These are phyloP conservation scores for Trichoderma gamsii DNA, from an alignment of 495 filamentous ascomycete species.

Conservation along the genomic window DNA sequence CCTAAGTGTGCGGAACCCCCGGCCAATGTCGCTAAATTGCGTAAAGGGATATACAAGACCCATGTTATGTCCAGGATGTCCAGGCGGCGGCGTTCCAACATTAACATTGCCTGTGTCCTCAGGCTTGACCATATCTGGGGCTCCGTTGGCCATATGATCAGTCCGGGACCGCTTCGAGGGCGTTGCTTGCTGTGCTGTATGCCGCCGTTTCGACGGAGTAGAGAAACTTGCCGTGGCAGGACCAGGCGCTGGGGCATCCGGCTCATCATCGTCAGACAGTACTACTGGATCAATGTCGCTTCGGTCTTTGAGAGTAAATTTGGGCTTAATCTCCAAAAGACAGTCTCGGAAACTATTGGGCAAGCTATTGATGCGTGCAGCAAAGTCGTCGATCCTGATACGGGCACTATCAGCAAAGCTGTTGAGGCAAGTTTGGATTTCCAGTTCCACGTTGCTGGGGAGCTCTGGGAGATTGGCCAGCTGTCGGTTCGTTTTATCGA, in stretches of 20 bases:
- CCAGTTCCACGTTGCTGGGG: conserved; percentile 43
- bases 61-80: background rate
- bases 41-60: background rate
- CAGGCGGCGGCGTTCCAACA: background rate
- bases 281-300: conserved; percentile 27
- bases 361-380: conserved; percentile 25
- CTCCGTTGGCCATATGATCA: background rate
- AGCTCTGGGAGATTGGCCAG: conserved; percentile 51
- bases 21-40: background rate
- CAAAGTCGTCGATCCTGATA: conserved; percentile 31
- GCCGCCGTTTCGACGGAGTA: conserved; percentile 9
- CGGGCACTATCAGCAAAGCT: conserved; percentile 36
- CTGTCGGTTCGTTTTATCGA: conserved; percentile 39
- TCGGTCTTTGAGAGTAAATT: conserved; percentile 32
- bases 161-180: conserved; percentile 2
- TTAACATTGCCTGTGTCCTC: conserved; percentile 7
- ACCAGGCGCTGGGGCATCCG: conserved; percentile 17
- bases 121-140: conserved; percentile 7
- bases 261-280: conserved; percentile 21
- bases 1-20: conserved; percentile 22
- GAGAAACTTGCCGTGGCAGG: conserved; percentile 19
- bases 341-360: conserved; percentile 32
- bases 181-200: background rate
- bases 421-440: conserved; percentile 38
- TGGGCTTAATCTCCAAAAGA: conserved; percentile 38